Evolutionary conservation across 768 basidiomycete genomes (phyloP).

Genomic region (Amanita jacksonii): DNA sequence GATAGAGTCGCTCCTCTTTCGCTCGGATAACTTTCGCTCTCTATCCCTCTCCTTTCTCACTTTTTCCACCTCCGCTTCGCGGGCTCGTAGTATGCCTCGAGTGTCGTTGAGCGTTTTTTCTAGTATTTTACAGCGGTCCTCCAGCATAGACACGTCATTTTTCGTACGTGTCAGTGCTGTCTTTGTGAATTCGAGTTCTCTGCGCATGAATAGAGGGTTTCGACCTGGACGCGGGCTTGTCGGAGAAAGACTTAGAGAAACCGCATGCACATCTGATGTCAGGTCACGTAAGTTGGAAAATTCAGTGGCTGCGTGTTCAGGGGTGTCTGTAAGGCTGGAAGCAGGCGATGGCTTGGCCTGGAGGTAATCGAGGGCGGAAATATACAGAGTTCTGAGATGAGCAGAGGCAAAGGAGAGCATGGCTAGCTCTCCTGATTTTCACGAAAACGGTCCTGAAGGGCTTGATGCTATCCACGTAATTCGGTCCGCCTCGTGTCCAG

Average conservation of each 20-base stretch:
- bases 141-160: slow-evolving; percentile 42
- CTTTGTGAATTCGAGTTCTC: slow-evolving; percentile 48
- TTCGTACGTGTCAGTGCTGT: slow-evolving; percentile 45
- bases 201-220: slow-evolving; percentile 34
- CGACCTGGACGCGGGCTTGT: slow-evolving; percentile 34
- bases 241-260: slow-evolving; percentile 29
- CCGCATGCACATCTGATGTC: slow-evolving; percentile 38
- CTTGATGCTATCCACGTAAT: slow-evolving; percentile 6
- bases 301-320: slow-evolving; percentile 23
- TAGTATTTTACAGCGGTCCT: slow-evolving; percentile 53
- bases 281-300: slow-evolving; percentile 36
- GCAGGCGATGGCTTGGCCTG: slow-evolving; percentile 25
- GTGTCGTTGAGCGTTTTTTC: slow-evolving; percentile 59
- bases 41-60: slow-evolving; percentile 32
- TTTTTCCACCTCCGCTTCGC: slow-evolving; percentile 52
- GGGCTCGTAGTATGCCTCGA: slow-evolving; percentile 43
- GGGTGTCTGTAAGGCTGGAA: slow-evolving; percentile 20
- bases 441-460: slow-evolving; percentile 9
- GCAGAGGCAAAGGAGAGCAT: slow-evolving; percentile 19
- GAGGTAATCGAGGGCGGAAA: slow-evolving; percentile 53
- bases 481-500: slow-evolving; percentile 9
- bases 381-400: slow-evolving; percentile 37
- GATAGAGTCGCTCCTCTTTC: slow-evolving; percentile 17
- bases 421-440: slow-evolving; percentile 8
- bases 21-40: slow-evolving; percentile 23